phyloP scores from a whole-genome alignment of 2,329 filamentous ascomycete species.

The Nemania diffusa region DNA sequence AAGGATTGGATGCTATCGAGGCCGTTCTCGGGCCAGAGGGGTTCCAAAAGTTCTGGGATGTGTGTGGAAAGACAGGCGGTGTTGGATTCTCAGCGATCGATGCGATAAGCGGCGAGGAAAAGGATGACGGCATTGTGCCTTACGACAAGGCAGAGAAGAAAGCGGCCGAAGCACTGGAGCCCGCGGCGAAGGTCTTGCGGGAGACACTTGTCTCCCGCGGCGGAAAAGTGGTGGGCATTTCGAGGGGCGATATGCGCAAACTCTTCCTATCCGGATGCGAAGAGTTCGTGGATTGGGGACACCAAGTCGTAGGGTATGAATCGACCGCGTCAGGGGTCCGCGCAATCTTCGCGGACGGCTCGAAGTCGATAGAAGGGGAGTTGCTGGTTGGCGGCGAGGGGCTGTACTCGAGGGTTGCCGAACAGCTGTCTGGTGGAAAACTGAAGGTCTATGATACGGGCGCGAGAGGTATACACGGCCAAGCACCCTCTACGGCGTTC shows the following conservation, averaged over 20 bases:
- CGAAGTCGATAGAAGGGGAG: constrained; percentile 34
- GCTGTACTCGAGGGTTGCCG: constrained; percentile 68
- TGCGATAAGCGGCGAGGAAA: constrained; percentile 62
- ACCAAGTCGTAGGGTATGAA: constrained; percentile 68
- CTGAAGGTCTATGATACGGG: constrained; percentile 73
- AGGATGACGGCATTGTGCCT: constrained; percentile 31
- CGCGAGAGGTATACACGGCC: constrained; percentile 72
- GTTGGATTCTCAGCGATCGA: constrained; percentile 61
- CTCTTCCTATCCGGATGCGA: constrained; percentile 68
- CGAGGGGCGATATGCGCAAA: constrained; percentile 70
- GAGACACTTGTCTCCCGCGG: constrained; percentile 61
- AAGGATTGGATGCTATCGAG: constrained; percentile 66
- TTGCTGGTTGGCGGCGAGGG: constrained; percentile 64
- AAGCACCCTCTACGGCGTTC: constrained; percentile 71
- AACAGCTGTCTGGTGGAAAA: constrained; percentile 66
- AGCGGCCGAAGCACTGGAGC: constrained; percentile 27
- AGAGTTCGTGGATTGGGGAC: constrained; percentile 63
- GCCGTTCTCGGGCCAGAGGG: constrained; percentile 60
- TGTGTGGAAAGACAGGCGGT: constrained; percentile 69
- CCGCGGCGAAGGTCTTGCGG: background rate
- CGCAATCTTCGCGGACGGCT: constrained; percentile 69
- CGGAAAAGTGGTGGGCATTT: constrained; percentile 70
- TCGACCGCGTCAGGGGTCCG: constrained; percentile 63
- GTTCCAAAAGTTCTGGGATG: constrained; percentile 67
- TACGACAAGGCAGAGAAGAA: background rate